These are phyloP conservation scores for Trichopus zeylanicus DNA, from an alignment of 116 monocot species.

Conservation along the genomic window DNA sequence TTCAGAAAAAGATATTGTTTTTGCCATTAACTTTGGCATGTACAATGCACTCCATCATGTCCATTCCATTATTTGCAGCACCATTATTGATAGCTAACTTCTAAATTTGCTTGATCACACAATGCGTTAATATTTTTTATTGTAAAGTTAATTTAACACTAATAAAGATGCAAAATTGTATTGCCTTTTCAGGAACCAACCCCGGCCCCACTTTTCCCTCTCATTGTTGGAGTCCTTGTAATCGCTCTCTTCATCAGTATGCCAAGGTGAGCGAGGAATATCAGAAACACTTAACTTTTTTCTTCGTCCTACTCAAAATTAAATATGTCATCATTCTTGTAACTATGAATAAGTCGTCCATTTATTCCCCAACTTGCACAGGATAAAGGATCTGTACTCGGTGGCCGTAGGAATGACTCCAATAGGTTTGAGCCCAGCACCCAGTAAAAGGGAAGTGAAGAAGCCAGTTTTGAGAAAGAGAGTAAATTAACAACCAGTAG, in stretches of 20 bases:
- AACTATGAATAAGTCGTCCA: neutral
- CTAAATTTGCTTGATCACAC: no score
- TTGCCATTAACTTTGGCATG: no score
- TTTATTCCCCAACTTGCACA: conserved; percentile 7
- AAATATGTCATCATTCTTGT: neutral
- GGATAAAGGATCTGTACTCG: conserved; percentile 71
- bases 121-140: no score
- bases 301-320: no score
- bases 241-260: conserved; percentile 83
- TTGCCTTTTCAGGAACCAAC: conserved; percentile 96
- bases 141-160: no score
- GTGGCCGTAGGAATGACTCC: conserved; percentile 29
- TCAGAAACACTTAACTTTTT: no score
- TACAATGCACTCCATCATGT: no score
- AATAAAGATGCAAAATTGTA: no score
- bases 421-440: conserved; percentile 17
- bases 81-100: no score
- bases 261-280: conserved; percentile 74
- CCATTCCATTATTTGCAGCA: no score
- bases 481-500: conserved; percentile 19
- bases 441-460: conserved; percentile 47
- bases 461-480: conserved; percentile 50
- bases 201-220: conserved; percentile 77
- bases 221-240: conserved; percentile 61
- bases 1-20: no score